Evolutionary conservation across 2,329 filamentous ascomycete genomes (phyloP).

Genomic region (Epichloe sibirici): DNA sequence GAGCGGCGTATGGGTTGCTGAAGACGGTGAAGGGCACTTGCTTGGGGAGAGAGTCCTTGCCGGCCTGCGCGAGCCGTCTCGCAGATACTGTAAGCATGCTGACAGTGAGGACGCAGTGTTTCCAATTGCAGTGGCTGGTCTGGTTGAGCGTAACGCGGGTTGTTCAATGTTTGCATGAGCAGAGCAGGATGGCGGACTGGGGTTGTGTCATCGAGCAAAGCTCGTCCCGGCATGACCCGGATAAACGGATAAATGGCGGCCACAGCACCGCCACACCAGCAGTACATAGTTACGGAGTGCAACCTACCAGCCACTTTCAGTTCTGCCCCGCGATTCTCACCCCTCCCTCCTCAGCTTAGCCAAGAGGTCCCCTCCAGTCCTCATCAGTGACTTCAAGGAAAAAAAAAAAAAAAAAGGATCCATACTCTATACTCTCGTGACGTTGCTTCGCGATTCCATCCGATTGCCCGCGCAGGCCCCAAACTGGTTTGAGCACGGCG

Average conservation of each 20-base stretch:
- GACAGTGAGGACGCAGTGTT: no score
- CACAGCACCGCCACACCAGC: slow-evolving; percentile 1
- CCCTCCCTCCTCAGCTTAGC: slow-evolving; percentile 19
- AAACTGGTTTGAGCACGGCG: slow-evolving; percentile 4
- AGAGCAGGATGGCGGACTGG: background rate
- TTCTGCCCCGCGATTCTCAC: slow-evolving; percentile 25
- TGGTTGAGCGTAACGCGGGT: background rate
- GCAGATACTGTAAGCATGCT: slow-evolving; percentile 24
- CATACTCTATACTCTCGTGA: background rate
- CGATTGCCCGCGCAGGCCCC: slow-evolving; percentile 9
- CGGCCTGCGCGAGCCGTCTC: slow-evolving; percentile 21
- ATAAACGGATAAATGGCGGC: background rate
- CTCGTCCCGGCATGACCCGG: background rate
- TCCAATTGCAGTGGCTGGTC: background rate
- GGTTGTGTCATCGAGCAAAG: background rate
- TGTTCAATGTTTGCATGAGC: background rate
- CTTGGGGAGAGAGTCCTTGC: slow-evolving; percentile 17
- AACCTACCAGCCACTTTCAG: background rate
- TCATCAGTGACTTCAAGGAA: slow-evolving; percentile 21
- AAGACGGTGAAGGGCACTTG: slow-evolving; percentile 24
- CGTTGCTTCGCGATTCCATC: background rate
- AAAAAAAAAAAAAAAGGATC: background rate
- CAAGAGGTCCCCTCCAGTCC: background rate
- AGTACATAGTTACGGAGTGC: slow-evolving; percentile 3
- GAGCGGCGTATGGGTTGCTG: slow-evolving; percentile 49